Evolutionary conservation across 116 monocot genomes (phyloP).

Genomic region (Phalaenopsis hybrid): DNA sequence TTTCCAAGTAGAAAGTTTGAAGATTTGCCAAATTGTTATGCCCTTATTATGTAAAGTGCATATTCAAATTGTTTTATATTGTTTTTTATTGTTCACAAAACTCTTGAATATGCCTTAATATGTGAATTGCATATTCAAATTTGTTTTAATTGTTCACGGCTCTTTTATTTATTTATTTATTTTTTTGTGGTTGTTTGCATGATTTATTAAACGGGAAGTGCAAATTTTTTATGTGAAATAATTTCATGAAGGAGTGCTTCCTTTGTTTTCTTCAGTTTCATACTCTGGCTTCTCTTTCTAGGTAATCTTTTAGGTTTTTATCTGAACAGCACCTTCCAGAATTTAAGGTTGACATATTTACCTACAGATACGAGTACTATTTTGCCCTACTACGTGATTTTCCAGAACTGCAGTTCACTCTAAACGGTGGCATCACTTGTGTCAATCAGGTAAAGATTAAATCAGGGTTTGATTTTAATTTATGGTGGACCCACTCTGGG

Average conservation of each 20-base stretch:
- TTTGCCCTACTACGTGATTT: constrained; percentile 93
- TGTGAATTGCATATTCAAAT: too few species aligned
- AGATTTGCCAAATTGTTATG: background rate
- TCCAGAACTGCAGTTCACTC: constrained; percentile 74
- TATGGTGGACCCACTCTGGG: background rate
- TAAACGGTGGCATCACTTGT: constrained; percentile 89
- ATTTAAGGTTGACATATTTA: constrained; percentile 2
- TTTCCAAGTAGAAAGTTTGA: background rate
- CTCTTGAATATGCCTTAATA: too few species aligned
- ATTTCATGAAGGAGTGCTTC: background rate
- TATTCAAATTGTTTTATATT: background rate
- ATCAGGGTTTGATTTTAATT: background rate
- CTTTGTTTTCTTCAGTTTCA: background rate
- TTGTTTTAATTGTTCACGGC: too few species aligned
- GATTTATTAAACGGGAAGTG: background rate
- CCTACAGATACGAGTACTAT: constrained; percentile 81
- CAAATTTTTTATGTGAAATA: background rate
- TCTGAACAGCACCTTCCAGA: background rate
- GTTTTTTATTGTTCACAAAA: too few species aligned
- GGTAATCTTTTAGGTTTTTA: background rate
- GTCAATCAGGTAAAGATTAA: constrained; percentile 60
- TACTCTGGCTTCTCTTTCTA: background rate
- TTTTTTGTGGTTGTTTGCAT: background rate
- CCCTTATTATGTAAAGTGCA: background rate
- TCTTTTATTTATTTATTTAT: too few species aligned